Evolutionary conservation across 768 basidiomycete species (phyloP), one percentile per base, ranked within the genome.

Genomic region (Tulasnella sp.): DNA sequence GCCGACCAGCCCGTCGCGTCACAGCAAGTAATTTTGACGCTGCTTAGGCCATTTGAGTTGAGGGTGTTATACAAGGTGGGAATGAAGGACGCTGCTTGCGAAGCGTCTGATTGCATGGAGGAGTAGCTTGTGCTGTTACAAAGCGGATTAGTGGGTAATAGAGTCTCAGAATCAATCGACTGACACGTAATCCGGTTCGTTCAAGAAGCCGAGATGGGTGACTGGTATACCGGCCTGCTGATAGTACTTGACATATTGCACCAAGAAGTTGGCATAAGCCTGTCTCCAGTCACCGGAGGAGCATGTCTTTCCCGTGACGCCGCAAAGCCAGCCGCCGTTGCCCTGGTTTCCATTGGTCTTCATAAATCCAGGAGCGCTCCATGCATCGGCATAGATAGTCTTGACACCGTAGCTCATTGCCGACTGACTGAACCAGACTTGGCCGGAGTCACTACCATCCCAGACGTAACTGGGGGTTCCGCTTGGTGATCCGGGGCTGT

Each of bases 331-430:
- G 1, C 81, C 81, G 44, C 81, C 81, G 48, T 81, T 75, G 5
- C 69, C 37, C 28, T 81, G 77, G 18, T 50, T 37, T n/a, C 81
- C 81, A 44, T 78, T 79, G 31, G 81, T 81, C 72, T 81, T 81
- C 81, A 81, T 81, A 48, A 77, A 81, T 9, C 81, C 81, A 20
- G 81, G 81, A n/a, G 81, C 81, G 48, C 77, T 78, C 81, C 81
- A 81, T 22, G 81, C 81, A 69, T 81, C 77, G 7, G 81, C 81
- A 64, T 81, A 81, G 81, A 81, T 50, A 2, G 58, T 73, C 44
- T 42, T 77, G 22, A 79, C 77, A 31, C 78, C 78, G 37, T 78
- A 78, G 37, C 16, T 73, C 64, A 81, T 46, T 7, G 81, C 81
- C 50, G 69, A n/a, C 72, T 78, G 40, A 69, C 77, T 44, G n/a